Evolutionary conservation across 495 filamentous ascomycete genomes (phyloP).

Genomic region (Neohortaea acidophila): DNA sequence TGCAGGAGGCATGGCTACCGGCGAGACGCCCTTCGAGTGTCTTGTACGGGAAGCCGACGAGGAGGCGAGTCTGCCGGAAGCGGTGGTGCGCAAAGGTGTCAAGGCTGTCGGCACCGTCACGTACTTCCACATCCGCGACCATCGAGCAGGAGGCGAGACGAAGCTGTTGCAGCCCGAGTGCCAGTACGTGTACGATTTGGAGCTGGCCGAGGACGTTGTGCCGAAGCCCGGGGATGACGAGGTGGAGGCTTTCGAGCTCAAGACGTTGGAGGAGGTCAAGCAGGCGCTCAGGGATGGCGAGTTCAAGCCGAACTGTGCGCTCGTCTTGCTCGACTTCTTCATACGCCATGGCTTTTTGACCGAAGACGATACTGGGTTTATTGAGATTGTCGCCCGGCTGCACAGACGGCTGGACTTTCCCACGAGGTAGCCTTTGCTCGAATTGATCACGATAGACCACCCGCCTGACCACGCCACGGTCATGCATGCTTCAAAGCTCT

Average conservation of each 20-base stretch:
- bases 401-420: slow-evolving; percentile 79
- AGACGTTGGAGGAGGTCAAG: slow-evolving; percentile 58
- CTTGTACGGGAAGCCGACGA: slow-evolving; percentile 75
- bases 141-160: slow-evolving; percentile 65
- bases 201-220: slow-evolving; percentile 47
- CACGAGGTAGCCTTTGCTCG: slow-evolving; percentile 23
- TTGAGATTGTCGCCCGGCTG: slow-evolving; percentile 57
- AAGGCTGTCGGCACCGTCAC: slow-evolving; percentile 55
- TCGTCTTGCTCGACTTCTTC: slow-evolving; percentile 81
- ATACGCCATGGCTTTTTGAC: slow-evolving; percentile 71
- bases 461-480: no score
- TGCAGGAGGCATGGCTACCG: slow-evolving; percentile 72
- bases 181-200: slow-evolving; percentile 83
- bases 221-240: slow-evolving; percentile 71
- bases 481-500: not conserved
- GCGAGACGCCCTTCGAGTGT: slow-evolving; percentile 61
- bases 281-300: slow-evolving; percentile 50
- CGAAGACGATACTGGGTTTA: slow-evolving; percentile 67
- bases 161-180: slow-evolving; percentile 85
- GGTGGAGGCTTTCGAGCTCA: slow-evolving; percentile 71
- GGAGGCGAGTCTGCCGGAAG: slow-evolving; percentile 70
- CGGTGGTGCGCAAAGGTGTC: slow-evolving; percentile 44
- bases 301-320: slow-evolving; percentile 89
- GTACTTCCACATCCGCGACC: slow-evolving; percentile 70
- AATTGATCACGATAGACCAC: slow-evolving; percentile 13